Evolutionary conservation across 2,329 filamentous ascomycete species (phyloP), one percentile per base, ranked within the genome.

Genomic region (Grosmannia serpens): DNA sequence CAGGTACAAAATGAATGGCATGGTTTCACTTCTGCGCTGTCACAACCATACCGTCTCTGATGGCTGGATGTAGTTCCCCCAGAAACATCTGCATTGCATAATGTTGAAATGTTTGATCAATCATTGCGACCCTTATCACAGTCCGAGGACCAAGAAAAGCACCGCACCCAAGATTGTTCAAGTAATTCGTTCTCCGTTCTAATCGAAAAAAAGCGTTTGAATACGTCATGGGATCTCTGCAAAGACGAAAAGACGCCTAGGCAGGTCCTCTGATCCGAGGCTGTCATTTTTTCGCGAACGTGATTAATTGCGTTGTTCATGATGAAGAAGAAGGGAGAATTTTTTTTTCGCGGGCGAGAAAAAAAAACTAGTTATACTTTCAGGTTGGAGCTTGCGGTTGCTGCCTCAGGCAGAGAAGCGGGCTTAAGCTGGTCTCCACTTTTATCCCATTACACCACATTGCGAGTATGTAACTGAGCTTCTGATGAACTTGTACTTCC

Each of bases 111-210:
- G 74, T 77, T 72, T 72, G 75, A 67, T 72, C 74, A 75, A 76
- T 76, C 74, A 77, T 77, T 77, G 75, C 75, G 74, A 69, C 74
- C 74, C 73, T 70, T 69, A 71, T 69, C 74, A 76, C 65, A 59
- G 64, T 68, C 69, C 65, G 44, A 60, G 59, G 69, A 67, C 66
- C 57, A 62, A 70, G 73, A 67, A 67, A 75, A 74, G 69, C 73
- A 71, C 72, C 74, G 75, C 75, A 77, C 75, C 75, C 75, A 77
- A 77, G 75, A 77, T 75, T 73, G 74, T 74, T 70, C 74, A 69
- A 71, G 65, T 46, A 22, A 56, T 58, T 72, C 71, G 61, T 68
- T 77, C 74, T 77, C 71, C 74, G 74, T 77, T 75, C 71, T 73
- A 68, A 72, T 64, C 71, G 70, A 72, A 72, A 73, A 70, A 60